Evolutionary conservation across 805 yeast genomes (phyloP).

Genomic region (Saturnispora quitensis): DNA sequence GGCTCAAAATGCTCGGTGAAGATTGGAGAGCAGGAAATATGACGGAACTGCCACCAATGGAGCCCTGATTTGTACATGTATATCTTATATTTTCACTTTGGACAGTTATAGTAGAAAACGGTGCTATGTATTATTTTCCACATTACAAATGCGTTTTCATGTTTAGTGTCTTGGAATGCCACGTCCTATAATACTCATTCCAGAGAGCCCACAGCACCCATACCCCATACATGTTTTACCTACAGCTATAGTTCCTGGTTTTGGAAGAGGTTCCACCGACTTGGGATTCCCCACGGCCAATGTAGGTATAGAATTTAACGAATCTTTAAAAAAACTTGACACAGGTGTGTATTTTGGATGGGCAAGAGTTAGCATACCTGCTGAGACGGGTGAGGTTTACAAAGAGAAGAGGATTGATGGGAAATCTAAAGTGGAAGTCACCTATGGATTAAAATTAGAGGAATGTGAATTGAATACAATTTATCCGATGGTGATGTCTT

Average conservation of each 20-base stretch:
- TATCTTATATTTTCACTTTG: background rate
- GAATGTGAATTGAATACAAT: slow-evolving; percentile 34
- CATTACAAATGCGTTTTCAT: background rate
- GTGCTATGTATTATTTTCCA: background rate
- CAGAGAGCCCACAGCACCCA: slow-evolving; percentile 35
- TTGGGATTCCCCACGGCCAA: slow-evolving; percentile 96
- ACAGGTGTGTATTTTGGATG: slow-evolving; percentile 93
- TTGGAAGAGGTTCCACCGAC: slow-evolving; percentile 92
- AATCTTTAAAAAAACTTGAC: slow-evolving; percentile 33
- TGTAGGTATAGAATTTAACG: slow-evolving; percentile 49
- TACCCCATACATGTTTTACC: slow-evolving; percentile 39
- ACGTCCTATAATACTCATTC: slow-evolving; percentile 33
- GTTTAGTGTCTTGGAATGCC: slow-evolving; percentile 19
- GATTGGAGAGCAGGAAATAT: slow-evolving; percentile 50
- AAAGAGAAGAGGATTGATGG: slow-evolving; percentile 26
- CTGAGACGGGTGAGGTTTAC: background rate
- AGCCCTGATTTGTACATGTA: background rate
- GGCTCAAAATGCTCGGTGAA: slow-evolving; percentile 69
- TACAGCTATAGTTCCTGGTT: slow-evolving; percentile 62
- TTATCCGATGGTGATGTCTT: slow-evolving; percentile 87
- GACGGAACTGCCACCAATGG: slow-evolving; percentile 5
- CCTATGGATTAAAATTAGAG: slow-evolving; percentile 46
- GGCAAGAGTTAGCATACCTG: slow-evolving; percentile 11
- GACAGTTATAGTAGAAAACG: background rate
- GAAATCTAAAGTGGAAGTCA: slow-evolving; percentile 40